Conservation (phyloP, 108 stramenopile species). For the Nannochloropsis granulata region DNA sequence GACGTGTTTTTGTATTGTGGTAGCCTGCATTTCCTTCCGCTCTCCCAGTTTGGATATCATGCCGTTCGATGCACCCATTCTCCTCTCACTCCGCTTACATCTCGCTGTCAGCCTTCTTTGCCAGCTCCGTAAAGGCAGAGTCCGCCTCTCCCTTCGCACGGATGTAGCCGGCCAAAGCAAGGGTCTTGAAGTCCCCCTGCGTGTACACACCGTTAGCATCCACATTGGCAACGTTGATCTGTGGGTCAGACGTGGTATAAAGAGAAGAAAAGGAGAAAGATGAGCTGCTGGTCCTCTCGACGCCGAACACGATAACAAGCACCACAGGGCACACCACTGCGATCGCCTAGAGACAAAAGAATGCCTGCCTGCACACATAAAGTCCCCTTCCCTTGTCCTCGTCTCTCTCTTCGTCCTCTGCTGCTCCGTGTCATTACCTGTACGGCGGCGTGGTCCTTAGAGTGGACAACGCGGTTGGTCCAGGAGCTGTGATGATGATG, state of each 20-base stretch:
- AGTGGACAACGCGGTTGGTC: slow-evolving; percentile 77
- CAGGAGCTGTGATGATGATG: slow-evolving; percentile 47
- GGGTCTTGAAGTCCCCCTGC: slow-evolving; percentile 63
- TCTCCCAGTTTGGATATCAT: too few relatives aligned
- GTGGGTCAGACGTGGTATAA: background rate
- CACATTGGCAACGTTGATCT: slow-evolving; percentile 92
- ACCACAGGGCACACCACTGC: too few relatives aligned
- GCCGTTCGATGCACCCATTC: too few relatives aligned
- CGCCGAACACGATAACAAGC: too few relatives aligned
- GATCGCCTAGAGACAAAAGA: too few relatives aligned
- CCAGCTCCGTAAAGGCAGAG: background rate
- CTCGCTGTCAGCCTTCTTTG: background rate
- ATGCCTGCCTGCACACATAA: too few relatives aligned
- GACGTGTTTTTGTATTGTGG: too few relatives aligned
- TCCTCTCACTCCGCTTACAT: background rate
- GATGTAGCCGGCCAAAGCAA: slow-evolving; percentile 72
- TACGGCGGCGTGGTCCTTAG: slow-evolving; percentile 84
- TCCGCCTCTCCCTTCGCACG: slow-evolving; percentile 50
- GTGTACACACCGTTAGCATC: slow-evolving; percentile 76
- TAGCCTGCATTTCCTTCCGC: too few relatives aligned
- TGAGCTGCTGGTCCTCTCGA: too few relatives aligned
- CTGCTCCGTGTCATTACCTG: slow-evolving; percentile 1
- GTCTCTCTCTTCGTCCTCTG: too few relatives aligned
- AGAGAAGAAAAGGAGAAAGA: background rate
- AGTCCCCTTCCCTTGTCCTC: too few relatives aligned